These are phyloP conservation scores for Hanseniaspora uvarum DNA, from an alignment of 1,139 yeast species.

Conservation along the genomic window DNA sequence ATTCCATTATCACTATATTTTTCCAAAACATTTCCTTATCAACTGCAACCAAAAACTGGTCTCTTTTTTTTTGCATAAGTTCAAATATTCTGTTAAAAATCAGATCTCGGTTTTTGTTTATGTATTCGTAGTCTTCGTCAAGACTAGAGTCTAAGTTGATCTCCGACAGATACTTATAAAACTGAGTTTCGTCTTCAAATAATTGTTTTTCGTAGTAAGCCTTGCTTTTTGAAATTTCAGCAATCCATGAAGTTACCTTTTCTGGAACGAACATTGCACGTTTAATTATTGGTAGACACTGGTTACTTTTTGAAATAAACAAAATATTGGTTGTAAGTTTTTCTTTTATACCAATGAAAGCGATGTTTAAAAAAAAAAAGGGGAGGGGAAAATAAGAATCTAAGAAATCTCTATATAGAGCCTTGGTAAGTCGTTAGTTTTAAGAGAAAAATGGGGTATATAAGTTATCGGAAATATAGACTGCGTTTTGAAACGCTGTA, in stretches of 20 bases:
- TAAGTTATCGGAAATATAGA: too few relatives aligned
- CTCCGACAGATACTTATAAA: constrained; percentile 1
- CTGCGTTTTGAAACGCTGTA: too few relatives aligned
- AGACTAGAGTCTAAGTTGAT: background rate
- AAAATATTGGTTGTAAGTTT: too few relatives aligned
- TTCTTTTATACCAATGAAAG: too few relatives aligned
- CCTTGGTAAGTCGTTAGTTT: too few relatives aligned
- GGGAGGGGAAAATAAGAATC: too few relatives aligned
- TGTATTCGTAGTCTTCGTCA: background rate
- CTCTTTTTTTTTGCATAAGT: constrained; percentile 2
- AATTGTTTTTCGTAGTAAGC: background rate
- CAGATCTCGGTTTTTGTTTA: background rate
- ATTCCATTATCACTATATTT: background rate
- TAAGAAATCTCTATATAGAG: too few relatives aligned
- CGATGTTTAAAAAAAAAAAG: too few relatives aligned
- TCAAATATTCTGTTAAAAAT: constrained; percentile 4
- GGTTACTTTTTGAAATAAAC: too few relatives aligned
- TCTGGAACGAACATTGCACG: background rate
- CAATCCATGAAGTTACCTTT: background rate
- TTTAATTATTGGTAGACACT: too few relatives aligned
- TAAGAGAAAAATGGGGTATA: too few relatives aligned
- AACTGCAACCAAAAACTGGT: background rate
- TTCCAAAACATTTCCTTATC: background rate
- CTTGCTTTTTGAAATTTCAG: background rate
- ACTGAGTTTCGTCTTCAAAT: constrained; percentile 5